phyloP scores from a whole-genome alignment of 805 yeast species.

The Metschnikowia gelsemii region DNA sequence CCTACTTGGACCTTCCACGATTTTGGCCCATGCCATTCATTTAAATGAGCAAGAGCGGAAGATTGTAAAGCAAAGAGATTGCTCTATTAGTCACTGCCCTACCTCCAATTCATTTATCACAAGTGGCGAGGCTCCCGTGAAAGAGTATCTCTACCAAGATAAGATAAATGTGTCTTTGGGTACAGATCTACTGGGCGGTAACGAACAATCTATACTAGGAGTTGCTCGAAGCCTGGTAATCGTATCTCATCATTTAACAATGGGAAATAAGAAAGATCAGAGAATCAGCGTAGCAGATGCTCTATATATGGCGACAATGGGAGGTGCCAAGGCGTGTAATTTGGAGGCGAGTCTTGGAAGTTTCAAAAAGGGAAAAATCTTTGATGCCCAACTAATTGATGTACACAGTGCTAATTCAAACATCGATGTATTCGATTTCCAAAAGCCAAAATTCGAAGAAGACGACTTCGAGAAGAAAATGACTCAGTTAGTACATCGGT shows the following conservation, averaged over 20 bases:
- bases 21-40: slow-evolving; percentile 89
- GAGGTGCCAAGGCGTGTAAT: slow-evolving; percentile 80
- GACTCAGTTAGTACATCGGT: slow-evolving; percentile 68
- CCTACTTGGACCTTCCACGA: slow-evolving; percentile 62
- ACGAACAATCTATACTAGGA: slow-evolving; percentile 39
- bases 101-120: slow-evolving; percentile 84
- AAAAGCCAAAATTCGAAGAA: slow-evolving; percentile 39
- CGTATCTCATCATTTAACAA: slow-evolving; percentile 42
- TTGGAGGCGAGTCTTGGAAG: slow-evolving; percentile 60
- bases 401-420: slow-evolving; percentile 52
- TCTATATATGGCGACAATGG: slow-evolving; percentile 77
- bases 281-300: slow-evolving; percentile 50
- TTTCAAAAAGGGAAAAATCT: slow-evolving; percentile 73
- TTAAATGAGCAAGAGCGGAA: slow-evolving; percentile 62
- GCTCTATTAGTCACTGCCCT: slow-evolving; percentile 93
- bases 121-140: slow-evolving; percentile 85
- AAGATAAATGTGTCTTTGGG: slow-evolving; percentile 73
- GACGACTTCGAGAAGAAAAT: slow-evolving; percentile 32
- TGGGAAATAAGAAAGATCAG: slow-evolving; percentile 20
- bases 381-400: slow-evolving; percentile 81
- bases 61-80: slow-evolving; percentile 49
- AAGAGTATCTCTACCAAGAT: slow-evolving; percentile 51
- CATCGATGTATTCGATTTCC: slow-evolving; percentile 78
- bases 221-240: slow-evolving; percentile 35
- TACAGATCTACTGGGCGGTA: slow-evolving; percentile 45